Conservation (phyloP, 164 flowering plant genomes). For the Vitis amurensis region DNA sequence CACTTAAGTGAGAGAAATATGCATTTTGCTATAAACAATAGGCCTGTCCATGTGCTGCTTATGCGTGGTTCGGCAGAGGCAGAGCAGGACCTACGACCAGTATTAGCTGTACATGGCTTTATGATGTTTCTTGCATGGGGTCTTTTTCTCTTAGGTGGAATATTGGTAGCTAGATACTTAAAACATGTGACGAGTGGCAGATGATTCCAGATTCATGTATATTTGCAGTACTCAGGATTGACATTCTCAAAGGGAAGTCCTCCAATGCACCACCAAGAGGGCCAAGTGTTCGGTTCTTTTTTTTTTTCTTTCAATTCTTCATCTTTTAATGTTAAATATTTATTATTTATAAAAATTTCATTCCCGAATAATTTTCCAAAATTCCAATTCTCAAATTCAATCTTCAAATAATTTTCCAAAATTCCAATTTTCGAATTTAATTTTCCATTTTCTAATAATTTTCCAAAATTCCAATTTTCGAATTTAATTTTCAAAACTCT, state of each 20-base stretch:
- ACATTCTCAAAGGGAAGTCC: conserved; percentile 27
- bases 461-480: too few relatives aligned
- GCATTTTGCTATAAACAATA: conserved; percentile 75
- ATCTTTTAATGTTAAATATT: too few relatives aligned
- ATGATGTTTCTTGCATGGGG: conserved; percentile 99
- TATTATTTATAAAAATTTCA: too few relatives aligned
- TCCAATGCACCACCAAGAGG: too few relatives aligned
- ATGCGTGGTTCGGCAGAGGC: conserved; percentile 96
- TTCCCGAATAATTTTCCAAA: too few relatives aligned
- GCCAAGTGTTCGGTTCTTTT: too few relatives aligned
- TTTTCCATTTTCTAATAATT: too few relatives aligned
- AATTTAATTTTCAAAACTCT: too few relatives aligned
- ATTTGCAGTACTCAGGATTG: conserved; percentile 91
- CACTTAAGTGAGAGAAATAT: conserved; percentile 73
- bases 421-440: too few relatives aligned
- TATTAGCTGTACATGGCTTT: conserved; percentile 95
- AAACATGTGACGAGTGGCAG: conserved; percentile 90
- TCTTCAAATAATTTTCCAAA: too few relatives aligned
- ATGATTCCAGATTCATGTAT: conserved; percentile 88
- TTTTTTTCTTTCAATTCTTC: too few relatives aligned
- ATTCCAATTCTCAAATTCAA: too few relatives aligned
- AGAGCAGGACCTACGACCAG: conserved; percentile 89
- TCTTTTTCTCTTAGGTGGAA: conserved; percentile 87
- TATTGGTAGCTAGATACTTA: conserved; percentile 83
- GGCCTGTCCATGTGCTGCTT: conserved; percentile 72